phyloP scores from a whole-genome alignment of 768 basidiomycete species.

The Leccinum subtestaceum region DNA sequence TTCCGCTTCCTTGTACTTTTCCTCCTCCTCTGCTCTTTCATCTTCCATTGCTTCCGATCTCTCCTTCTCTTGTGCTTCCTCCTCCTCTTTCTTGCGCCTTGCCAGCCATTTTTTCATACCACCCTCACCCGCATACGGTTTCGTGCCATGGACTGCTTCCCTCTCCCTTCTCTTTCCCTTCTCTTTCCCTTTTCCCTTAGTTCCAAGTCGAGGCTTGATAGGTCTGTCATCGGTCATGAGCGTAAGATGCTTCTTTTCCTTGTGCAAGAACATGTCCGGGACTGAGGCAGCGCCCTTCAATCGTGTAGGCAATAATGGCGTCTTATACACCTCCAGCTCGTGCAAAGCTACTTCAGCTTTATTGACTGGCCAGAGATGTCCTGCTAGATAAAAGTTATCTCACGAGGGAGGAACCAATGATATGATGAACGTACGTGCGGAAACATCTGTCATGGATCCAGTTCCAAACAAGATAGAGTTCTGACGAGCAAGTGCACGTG shows the following conservation, averaged over 20 bases:
- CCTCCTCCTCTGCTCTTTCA: constrained; percentile 31
- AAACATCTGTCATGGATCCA: constrained; percentile 33
- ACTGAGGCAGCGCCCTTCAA: constrained; percentile 39
- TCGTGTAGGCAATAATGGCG: constrained; percentile 69
- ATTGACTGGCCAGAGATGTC: constrained; percentile 37
- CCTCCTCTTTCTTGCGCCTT: constrained; percentile 55
- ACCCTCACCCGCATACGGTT: constrained; percentile 77
- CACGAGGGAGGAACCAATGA: constrained; percentile 4
- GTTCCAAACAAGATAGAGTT: constrained; percentile 50
- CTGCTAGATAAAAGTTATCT: constrained; percentile 23
- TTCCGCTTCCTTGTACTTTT: constrained; percentile 19
- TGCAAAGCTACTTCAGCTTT: constrained; percentile 67
- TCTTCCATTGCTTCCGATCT: constrained; percentile 35
- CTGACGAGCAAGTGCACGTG: constrained; percentile 49
- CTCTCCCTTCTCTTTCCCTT: constrained; percentile 36
- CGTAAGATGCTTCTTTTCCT: constrained; percentile 39
- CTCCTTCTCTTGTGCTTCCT: constrained; percentile 41
- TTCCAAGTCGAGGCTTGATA: constrained; percentile 47
- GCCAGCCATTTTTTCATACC: constrained; percentile 77
- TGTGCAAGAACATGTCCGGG: constrained; percentile 64
- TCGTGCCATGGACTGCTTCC: constrained; percentile 49
- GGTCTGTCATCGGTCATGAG: constrained; percentile 63
- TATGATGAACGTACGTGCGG: constrained; percentile 29
- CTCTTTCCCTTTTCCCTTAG: constrained; percentile 36
- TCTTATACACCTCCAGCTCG: constrained; percentile 76